Percentiles rank a stretch among this genome's conserved stretches.
phyloP scores from a whole-genome alignment of 495 filamentous ascomycete species.

The Penicillium pancosmium region DNA sequence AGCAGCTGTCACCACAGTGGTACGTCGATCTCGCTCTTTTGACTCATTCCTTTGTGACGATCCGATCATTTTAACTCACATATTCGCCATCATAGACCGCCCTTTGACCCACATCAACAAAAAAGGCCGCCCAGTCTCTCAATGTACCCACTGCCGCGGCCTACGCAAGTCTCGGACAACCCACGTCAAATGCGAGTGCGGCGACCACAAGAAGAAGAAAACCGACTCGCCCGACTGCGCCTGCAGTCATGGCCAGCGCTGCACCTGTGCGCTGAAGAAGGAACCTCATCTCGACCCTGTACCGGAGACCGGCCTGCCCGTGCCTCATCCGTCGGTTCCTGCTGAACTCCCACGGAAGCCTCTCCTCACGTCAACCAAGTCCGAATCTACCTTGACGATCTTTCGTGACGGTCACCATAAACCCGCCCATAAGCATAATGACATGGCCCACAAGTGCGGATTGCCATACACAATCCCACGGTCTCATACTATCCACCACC shows the following conservation, averaged over 20 bases:
- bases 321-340: conserved; percentile 37
- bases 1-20: conserved; percentile 92
- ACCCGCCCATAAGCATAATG: conserved; percentile 85
- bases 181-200: conserved; percentile 97
- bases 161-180: conserved; percentile 96
- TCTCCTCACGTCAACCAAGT: conserved; percentile 77
- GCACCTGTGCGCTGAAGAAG: conserved; percentile 91
- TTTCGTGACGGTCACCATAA: conserved; percentile 95
- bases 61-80: not conserved
- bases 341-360: conserved; percentile 62
- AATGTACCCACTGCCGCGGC: conserved; percentile 95
- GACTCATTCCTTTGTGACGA: conserved; percentile 17
- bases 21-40: conserved; percentile 49
- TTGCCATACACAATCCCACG: conserved; percentile 79
- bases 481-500: conserved; percentile 68
- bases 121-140: conserved; percentile 96
- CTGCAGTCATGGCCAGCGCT: conserved; percentile 89
- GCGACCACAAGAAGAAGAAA: conserved; percentile 71
- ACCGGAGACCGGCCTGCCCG: conserved; percentile 29
- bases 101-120: conserved; percentile 95
- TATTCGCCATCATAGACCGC: conserved; percentile 64
- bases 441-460: conserved; percentile 80
- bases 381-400: conserved; percentile 80
- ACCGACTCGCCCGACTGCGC: conserved; percentile 75
- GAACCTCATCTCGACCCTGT: conserved; percentile 71